These are phyloP conservation scores for Nicotiana paniculata DNA, from an alignment of 257 asterid species.

Conservation along the genomic window DNA sequence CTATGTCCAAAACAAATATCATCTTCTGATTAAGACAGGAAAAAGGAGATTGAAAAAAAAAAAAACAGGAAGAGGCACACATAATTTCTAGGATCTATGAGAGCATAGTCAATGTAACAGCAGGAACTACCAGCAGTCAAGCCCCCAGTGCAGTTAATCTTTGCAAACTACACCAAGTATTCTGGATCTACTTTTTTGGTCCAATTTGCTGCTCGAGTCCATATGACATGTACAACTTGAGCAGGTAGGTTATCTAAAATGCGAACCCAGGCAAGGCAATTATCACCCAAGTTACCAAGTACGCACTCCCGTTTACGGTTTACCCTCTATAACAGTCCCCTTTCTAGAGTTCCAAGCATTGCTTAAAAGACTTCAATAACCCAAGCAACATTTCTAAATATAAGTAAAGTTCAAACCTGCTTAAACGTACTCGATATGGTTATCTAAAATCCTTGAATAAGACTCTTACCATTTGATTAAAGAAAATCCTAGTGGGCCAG, in stretches of 20 bases:
- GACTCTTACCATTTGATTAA: background rate
- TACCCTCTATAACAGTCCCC: background rate
- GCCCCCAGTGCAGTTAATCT: background rate
- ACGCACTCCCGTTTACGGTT: background rate
- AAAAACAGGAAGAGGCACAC: background rate
- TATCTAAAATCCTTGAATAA: background rate
- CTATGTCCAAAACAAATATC: background rate
- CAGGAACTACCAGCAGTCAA: background rate
- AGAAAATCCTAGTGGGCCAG: background rate
- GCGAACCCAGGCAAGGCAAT: background rate
- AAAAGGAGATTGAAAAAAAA: background rate
- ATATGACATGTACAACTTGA: background rate
- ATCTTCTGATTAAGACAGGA: background rate
- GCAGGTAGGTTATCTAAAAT: background rate
- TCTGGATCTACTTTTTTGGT: background rate
- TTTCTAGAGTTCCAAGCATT: background rate
- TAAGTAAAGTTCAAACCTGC: background rate
- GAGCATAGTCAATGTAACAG: background rate
- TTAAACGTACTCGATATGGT: too few species aligned
- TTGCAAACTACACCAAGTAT: background rate
- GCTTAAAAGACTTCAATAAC: background rate
- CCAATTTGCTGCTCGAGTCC: background rate
- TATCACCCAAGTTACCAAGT: background rate
- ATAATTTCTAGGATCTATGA: background rate
- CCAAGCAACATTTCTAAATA: background rate